Conservation (phyloP, 257 asterid species). For the Penstemon newberryi region DNA sequence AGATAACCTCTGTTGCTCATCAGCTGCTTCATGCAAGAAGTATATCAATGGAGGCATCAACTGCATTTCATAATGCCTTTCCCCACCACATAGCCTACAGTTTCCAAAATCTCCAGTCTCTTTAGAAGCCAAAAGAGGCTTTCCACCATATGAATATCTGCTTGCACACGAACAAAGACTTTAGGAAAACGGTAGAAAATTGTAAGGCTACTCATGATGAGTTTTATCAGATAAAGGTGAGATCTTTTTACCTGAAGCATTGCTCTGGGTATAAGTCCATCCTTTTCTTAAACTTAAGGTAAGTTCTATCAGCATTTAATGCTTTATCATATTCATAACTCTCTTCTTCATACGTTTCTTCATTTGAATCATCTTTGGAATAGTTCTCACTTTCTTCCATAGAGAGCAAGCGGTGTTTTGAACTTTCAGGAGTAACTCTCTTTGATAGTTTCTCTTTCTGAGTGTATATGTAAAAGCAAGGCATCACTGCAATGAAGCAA, state of each 20-base stretch:
- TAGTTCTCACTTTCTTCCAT: conserved; percentile 39
- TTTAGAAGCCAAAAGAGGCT: conserved; percentile 62
- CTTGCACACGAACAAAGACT: conserved; percentile 9
- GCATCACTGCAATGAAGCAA: conserved; percentile 59
- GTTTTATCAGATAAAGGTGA: background rate
- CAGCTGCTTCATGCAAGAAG: conserved; percentile 69
- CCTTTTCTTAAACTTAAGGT: conserved; percentile 87
- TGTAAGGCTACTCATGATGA: background rate
- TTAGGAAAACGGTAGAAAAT: background rate
- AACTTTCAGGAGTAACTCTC: conserved; percentile 32
- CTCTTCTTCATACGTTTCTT: conserved; percentile 73
- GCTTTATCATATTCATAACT: conserved; percentile 81
- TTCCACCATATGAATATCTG: conserved; percentile 81
- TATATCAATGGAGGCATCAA: conserved; percentile 79
- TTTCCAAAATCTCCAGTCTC: conserved; percentile 44
- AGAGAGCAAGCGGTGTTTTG: conserved; percentile 35
- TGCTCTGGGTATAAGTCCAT: conserved; percentile 77
- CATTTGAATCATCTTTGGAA: conserved; percentile 44
- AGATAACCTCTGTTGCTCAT: conserved; percentile 40
- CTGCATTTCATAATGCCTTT: conserved; percentile 82
- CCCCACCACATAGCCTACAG: conserved; percentile 69
- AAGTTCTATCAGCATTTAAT: conserved; percentile 75
- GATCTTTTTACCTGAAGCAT: conserved; percentile 70
- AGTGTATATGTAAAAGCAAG: conserved; percentile 73
- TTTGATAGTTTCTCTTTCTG: conserved; percentile 60